phyloP scores from a whole-genome alignment of 352 stramenopile species.

The Phytopythium boreale region DNA sequence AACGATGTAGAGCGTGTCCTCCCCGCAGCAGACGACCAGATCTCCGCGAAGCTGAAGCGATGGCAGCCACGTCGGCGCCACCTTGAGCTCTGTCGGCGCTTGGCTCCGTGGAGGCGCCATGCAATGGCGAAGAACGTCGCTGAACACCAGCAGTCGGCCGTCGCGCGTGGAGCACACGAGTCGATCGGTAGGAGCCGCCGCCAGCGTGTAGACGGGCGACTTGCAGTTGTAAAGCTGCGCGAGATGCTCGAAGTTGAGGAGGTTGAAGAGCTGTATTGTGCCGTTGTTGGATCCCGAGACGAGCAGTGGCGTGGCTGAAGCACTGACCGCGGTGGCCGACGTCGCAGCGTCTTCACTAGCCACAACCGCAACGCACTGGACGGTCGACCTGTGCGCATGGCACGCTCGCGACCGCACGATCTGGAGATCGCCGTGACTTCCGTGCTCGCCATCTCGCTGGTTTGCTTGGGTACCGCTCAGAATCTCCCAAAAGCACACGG shows the following conservation, averaged over 20 bases:
- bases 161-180: conserved; percentile 72
- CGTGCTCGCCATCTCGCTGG: background rate
- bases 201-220: conserved; percentile 55
- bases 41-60: conserved; percentile 43
- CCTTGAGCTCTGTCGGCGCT: conserved; percentile 28
- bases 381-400: conserved; percentile 43
- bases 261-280: conserved; percentile 67
- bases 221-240: conserved; percentile 37
- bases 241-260: conserved; percentile 36
- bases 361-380: conserved; percentile 45
- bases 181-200: conserved; percentile 16
- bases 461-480: background rate
- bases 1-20: conserved; percentile 58
- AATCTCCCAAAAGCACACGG: conserved; percentile 55
- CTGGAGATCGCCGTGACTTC: background rate
- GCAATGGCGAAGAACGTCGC: conserved; percentile 13
- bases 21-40: conserved; percentile 48
- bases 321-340: background rate
- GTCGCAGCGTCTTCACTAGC: conserved; percentile 1
- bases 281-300: conserved; percentile 73
- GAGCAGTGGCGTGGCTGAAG: conserved; percentile 16
- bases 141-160: conserved; percentile 49
- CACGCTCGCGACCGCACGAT: conserved; percentile 10
- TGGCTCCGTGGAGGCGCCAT: background rate
- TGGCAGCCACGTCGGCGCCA: conserved; percentile 61